Evolutionary conservation across 139 green algal species (phyloP), one percentile per base, ranked within the genome.

Genomic region (Chlorella ohadii): DNA sequence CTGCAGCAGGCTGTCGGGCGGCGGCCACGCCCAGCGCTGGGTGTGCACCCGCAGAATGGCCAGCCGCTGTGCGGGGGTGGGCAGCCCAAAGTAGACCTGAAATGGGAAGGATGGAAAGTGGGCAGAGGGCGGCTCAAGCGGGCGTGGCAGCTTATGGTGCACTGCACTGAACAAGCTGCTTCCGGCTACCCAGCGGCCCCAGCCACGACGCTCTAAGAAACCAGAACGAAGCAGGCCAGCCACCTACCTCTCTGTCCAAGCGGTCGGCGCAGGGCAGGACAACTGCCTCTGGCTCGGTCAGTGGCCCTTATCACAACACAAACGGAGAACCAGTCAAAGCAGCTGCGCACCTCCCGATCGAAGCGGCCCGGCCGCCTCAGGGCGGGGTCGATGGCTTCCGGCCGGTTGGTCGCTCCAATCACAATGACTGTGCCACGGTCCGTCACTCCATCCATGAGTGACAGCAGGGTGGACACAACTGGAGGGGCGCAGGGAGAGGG

Each of bases 381-480:
- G 0, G 93, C 94, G 0, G 92, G 89, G 66, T 97, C 94, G 16
- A 97, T 90, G 27, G 76, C 86, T 44, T 96, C 94, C 20, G 93
- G 92, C 87, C 92, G 13, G 87, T 97, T 97, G 44, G 94, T 97
- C 34, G 94, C 94, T 1, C 88, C 94, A 25, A 97, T 95, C 61
- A 97, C 92, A 20, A 96, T 80, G 51, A 97, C 94, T 41, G 87
- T 83, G 9, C 93, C 94, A 34, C 94, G 72, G 87, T 94, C 92
- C 0, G 70, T 59, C 34, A 96, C 25, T 0, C 94, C 94, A 56
- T 98, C 96, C 93, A 98, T 96, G 9, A 98, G 90, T 1, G 93
- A 91, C 28, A 98, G 89, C 75, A 98, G 88, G 1, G 96, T 98
- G 67, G 94, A 91, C 77, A 98, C 96, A 39, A 98, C 92, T 38